Conservation (phyloP, 805 yeast species). For the Wickerhamiella dianesei region DNA sequence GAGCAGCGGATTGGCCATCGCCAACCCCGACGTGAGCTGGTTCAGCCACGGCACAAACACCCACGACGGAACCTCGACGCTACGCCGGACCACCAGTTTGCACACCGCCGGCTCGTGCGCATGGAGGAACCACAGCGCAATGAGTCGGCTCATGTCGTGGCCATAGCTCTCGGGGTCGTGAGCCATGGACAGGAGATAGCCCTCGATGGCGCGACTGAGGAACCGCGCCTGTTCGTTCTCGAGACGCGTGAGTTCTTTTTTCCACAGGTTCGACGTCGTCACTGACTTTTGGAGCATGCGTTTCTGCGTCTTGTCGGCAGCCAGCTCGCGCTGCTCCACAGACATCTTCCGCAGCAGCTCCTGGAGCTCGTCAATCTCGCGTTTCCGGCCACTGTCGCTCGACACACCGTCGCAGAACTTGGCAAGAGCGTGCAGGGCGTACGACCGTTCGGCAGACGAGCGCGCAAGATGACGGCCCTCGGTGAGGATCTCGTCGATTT, state of each 20-base stretch:
- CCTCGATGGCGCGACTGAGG: constrained; percentile 41
- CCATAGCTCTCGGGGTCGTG: constrained; percentile 1
- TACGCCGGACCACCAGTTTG: constrained; percentile 15
- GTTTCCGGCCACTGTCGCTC: constrained; percentile 6
- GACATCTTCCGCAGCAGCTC: neutral
- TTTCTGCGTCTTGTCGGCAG: neutral
- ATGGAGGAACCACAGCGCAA: constrained; percentile 71
- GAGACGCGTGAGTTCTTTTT: constrained; percentile 35
- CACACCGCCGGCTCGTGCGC: constrained; percentile 28
- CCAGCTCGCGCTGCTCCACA: neutral
- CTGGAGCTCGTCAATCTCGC: neutral
- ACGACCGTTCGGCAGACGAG: constrained; percentile 21
- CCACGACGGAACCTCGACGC: constrained; percentile 38
- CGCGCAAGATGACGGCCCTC: neutral
- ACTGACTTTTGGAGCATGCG: constrained; percentile 19
- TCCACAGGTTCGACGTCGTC: constrained; percentile 23
- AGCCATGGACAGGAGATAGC: constrained; percentile 37
- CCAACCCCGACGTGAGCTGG: constrained; percentile 62
- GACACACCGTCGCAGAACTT: constrained; percentile 39
- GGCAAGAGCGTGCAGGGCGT: constrained; percentile 49
- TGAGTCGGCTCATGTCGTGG: constrained; percentile 33
- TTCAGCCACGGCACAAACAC: constrained; percentile 70
- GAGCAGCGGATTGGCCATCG: constrained; percentile 42
- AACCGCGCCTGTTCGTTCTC: constrained; percentile 31
- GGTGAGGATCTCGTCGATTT: constrained; percentile 26